Evolutionary conservation across 2,329 filamentous ascomycete genomes (phyloP).

Genomic region (Juglanconis juglandina): DNA sequence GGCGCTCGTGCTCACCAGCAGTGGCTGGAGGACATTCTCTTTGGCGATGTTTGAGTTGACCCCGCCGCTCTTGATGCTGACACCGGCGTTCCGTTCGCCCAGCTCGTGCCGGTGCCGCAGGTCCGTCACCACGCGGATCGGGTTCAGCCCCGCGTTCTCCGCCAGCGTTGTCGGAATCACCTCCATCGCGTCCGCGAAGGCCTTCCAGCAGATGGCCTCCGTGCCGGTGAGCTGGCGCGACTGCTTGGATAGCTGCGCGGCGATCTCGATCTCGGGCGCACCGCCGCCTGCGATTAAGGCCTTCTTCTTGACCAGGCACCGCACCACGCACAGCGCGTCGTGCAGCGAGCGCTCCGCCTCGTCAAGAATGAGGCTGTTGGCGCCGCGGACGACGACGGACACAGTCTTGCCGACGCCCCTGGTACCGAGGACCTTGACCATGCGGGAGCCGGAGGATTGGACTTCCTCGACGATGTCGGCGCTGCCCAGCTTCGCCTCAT

Average conservation of each 20-base stretch:
- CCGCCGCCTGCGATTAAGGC: constrained; percentile 97
- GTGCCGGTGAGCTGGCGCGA: constrained; percentile 83
- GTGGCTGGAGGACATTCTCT: constrained; percentile 92
- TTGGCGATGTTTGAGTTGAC: constrained; percentile 96
- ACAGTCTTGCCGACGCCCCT: constrained; percentile 83
- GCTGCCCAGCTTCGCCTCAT: constrained; percentile 93
- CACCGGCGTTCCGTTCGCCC: constrained; percentile 92
- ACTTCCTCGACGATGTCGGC: constrained; percentile 94
- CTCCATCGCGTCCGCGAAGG: constrained; percentile 95
- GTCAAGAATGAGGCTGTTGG: constrained; percentile 90
- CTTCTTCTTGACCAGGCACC: constrained; percentile 98
- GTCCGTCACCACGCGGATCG: constrained; percentile 97
- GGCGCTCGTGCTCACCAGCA: constrained; percentile 94
- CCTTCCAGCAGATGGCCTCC: constrained; percentile 98
- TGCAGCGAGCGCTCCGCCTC: constrained; percentile 96
- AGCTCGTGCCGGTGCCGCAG: constrained; percentile 90
- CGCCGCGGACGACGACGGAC: constrained; percentile 89
- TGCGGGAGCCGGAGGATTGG: constrained; percentile 79
- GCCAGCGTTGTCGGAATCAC: constrained; percentile 94
- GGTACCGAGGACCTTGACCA: constrained; percentile 92
- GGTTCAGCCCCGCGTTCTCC: constrained; percentile 96
- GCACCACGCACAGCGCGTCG: constrained; percentile 95
- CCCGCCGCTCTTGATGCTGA: constrained; percentile 96
- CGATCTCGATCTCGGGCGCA: constrained; percentile 94
- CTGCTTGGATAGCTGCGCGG: constrained; percentile 77